Evolutionary conservation across 2,329 filamentous ascomycete species (phyloP), one percentile per base, ranked within the genome.

Genomic region (Scytalidium lignicola): DNA sequence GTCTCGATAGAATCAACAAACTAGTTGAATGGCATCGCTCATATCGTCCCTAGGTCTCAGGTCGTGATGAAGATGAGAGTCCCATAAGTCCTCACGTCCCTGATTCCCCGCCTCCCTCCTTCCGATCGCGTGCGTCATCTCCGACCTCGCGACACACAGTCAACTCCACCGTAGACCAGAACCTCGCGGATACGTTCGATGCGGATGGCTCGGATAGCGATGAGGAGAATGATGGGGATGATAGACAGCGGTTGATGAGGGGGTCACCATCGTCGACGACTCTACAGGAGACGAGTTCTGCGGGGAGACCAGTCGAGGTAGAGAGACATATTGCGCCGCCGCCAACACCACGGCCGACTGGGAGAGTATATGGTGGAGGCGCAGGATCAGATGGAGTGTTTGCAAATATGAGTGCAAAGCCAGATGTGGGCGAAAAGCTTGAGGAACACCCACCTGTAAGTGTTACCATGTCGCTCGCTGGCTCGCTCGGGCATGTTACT

Each of bases 301-400:
- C 52, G 41, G 45, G 51, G 10, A 48, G 58, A 44, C 58, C 62
- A 10, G 7, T 19, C 32, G 44, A 53, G 18, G 50, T 60, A 15
- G 57, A 60, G 39, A 55, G 59, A 37, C 15, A 13, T 15, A 13
- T 17, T 13, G 5, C 32, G 15, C n/a, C 32, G 15, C 32, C 6
- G 15, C 32, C 32, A 37, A 45, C 57, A 49, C 52, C 50, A 19
- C 10, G 32, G 32, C 50, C 55, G 3, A 55, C 54, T 12, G 61
- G 61, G 5, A 72, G 80, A 53, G 77, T 87, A 2, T 82, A 89
- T 53, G 86, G 89, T 41, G 81, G 85, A 47, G 85, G 85, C 20
- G 80, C 83, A n/a, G 84, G 87, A 48, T 90, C 89, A 44, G 93
- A 97, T 68, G 93, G 93, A 53, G 93, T 99, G 21, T 99, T 96